A percentile compares a stretch with the other conserved stretches of the same genome.
Evolutionary conservation across 139 green algal genomes (phyloP).

Genomic region (Closterium sp.): DNA sequence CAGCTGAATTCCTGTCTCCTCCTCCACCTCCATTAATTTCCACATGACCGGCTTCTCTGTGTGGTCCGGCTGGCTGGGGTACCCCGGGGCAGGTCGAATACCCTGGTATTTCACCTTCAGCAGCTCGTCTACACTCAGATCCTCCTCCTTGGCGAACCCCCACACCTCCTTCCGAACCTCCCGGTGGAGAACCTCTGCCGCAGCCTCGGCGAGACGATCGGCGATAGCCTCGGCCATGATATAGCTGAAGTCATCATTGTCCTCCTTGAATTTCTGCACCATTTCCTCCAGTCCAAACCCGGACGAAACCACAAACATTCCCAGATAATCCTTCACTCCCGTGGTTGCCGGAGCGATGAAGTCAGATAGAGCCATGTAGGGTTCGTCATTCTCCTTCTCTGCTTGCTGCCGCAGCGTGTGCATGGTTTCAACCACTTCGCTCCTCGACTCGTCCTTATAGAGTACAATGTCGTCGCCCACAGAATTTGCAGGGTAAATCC

Average conservation of each 20-base stretch:
- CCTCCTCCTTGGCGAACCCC: slow-evolving; percentile 90
- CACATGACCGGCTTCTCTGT: slow-evolving; percentile 97
- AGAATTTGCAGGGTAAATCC: slow-evolving; percentile 84
- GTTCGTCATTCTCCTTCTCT: slow-evolving; percentile 72
- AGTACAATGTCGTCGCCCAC: slow-evolving; percentile 92
- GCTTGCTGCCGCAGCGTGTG: slow-evolving; percentile 70
- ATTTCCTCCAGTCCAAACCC: slow-evolving; percentile 86
- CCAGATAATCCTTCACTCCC: slow-evolving; percentile 88
- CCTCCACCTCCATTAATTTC: slow-evolving; percentile 78
- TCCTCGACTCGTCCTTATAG: slow-evolving; percentile 59
- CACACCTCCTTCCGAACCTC: slow-evolving; percentile 80
- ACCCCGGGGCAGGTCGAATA: slow-evolving; percentile 93
- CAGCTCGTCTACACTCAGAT: slow-evolving; percentile 83
- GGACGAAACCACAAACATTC: slow-evolving; percentile 79
- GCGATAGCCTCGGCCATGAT: slow-evolving; percentile 98
- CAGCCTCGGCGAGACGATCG: slow-evolving; percentile 92
- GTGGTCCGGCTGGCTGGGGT: slow-evolving; percentile 97
- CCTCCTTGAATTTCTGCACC: slow-evolving; percentile 69
- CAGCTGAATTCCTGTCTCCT: slow-evolving; percentile 76
- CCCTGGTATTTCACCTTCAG: slow-evolving; percentile 99
- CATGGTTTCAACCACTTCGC: slow-evolving; percentile 41
- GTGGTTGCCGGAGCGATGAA: slow-evolving; percentile 86
- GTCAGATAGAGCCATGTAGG: slow-evolving; percentile 87
- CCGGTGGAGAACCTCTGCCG: slow-evolving; percentile 93
- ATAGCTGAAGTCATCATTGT: slow-evolving; percentile 68